Evolutionary conservation across 1,139 yeast species (phyloP).

Genomic region (Scheffersomyces illinoinensis): DNA sequence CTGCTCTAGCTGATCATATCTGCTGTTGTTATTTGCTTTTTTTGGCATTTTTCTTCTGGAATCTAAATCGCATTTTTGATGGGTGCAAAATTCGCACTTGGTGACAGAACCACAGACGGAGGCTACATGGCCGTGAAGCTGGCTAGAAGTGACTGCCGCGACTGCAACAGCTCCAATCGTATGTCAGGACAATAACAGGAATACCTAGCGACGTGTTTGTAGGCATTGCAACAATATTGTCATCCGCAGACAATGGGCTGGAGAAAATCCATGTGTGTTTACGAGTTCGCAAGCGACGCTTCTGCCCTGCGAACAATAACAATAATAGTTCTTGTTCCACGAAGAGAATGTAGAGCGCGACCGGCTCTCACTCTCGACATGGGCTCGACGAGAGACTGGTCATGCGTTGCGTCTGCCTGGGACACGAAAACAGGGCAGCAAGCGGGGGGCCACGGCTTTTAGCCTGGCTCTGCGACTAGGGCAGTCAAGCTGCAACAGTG

Average conservation of each 20-base stretch:
- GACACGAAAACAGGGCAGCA: neutral
- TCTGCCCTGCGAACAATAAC: neutral
- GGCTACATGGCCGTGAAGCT: too few species aligned
- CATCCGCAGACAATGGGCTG: neutral
- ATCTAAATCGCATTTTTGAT: too few species aligned
- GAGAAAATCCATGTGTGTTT: neutral
- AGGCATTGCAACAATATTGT: neutral
- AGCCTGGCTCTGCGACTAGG: neutral
- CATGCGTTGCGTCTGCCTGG: neutral
- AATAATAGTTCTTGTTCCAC: too few species aligned
- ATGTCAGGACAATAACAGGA: neutral
- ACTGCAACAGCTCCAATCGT: too few species aligned
- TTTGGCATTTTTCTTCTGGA: too few species aligned
- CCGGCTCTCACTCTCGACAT: neutral
- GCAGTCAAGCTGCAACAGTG: neutral
- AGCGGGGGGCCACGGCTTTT: neutral
- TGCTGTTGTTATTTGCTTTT: too few species aligned
- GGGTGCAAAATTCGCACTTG: too few species aligned
- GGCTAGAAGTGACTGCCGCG: too few species aligned
- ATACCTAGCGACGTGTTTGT: neutral
- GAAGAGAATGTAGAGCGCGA: neutral
- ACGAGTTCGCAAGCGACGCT: neutral
- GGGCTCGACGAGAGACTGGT: neutral
- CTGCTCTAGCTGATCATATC: too few species aligned
- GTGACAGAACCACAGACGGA: too few species aligned